phyloP scores from a whole-genome alignment of 148 eudicot genomes.

The Heliosperma pusillum region DNA sequence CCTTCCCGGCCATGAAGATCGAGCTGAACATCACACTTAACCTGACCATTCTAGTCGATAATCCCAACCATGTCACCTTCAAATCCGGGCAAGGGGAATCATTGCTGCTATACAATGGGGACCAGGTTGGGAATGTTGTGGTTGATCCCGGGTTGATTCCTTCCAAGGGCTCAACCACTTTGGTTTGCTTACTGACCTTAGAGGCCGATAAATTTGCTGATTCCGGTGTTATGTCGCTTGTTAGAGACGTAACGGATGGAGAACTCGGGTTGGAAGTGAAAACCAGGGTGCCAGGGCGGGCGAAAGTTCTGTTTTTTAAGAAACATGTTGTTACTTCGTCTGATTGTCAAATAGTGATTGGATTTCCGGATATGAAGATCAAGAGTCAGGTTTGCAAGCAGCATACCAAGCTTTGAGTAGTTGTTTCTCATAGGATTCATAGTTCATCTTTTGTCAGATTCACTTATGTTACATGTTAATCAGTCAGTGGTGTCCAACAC shows the following conservation, averaged over 20 bases:
- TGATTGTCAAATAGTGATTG: slow-evolving; percentile 29
- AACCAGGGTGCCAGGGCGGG: slow-evolving; percentile 33
- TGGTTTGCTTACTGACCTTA: slow-evolving; percentile 21
- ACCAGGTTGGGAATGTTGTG: slow-evolving; percentile 24
- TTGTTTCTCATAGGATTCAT: too few species aligned
- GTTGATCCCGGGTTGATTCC: slow-evolving; percentile 27
- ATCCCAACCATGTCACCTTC: slow-evolving; percentile 31
- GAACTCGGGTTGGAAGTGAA: slow-evolving; percentile 21
- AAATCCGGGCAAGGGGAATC: slow-evolving; percentile 20
- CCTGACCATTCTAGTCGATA: slow-evolving; percentile 26
- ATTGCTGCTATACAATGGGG: slow-evolving; percentile 21
- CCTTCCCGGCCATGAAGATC: slow-evolving; percentile 25
- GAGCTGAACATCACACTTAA: slow-evolving; percentile 31
- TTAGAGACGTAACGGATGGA: slow-evolving; percentile 19
- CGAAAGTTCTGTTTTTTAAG: slow-evolving; percentile 17
- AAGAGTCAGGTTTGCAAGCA: slow-evolving; percentile 30
- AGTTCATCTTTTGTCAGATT: too few species aligned
- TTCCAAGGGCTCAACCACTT: slow-evolving; percentile 20
- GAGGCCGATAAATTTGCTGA: slow-evolving; percentile 23
- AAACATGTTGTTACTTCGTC: slow-evolving; percentile 30
- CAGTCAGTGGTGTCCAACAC: too few species aligned
- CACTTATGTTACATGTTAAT: too few species aligned
- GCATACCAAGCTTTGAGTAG: slow-evolving; percentile 22
- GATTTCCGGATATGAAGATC: slow-evolving; percentile 28
- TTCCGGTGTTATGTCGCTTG: slow-evolving; percentile 6